Evolutionary conservation across 139 green algal species (phyloP), one percentile per base, ranked within the genome.

Genomic region (Chlorokybus atmophyticus): DNA sequence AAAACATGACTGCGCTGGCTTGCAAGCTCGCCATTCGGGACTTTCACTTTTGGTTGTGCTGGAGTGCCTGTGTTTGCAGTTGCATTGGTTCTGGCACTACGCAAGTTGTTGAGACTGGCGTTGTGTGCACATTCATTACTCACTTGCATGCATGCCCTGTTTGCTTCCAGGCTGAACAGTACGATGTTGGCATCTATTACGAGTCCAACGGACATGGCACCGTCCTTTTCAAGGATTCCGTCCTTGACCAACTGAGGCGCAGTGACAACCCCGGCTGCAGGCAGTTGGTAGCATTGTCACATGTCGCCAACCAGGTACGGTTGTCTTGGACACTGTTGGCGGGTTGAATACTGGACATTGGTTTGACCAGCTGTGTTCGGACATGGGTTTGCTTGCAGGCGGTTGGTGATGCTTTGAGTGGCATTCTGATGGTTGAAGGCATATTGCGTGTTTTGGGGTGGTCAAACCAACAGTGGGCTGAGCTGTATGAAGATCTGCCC

Each of bases 121-220:
- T n/a, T n/a, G n/a, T n/a, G n/a, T n/a, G n/a, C n/a, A n/a, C n/a
- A n/a, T n/a, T n/a, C n/a, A n/a, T n/a, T n/a, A n/a, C n/a, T n/a
- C n/a, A n/a, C n/a, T n/a, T 94, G 50, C 86, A 96, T 47, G 67
- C 70, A 21, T 81, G n/a, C n/a, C n/a, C n/a, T n/a, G n/a, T n/a
- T n/a, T n/a, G n/a, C n/a, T n/a, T n/a, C n/a, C n/a, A 74, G 17
- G 91, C 86, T 4, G 56, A 72, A 48, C 24, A 55, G 0, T 94
- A 84, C 67, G 89, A 98, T 57, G 64, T 94, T 4, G 88, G 88
- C 39, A 75, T 99, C 53, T 99, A 97, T 74, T 99, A 94, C 71
- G 91, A 99, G 75, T 80, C 91, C 19, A 99, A 99, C 60, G 91
- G 91, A 3, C 90, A 97, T 58, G 90, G 90, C 61, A 94, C 85